Conservation (phyloP, 2,329 filamentous ascomycete genomes). For the Ampelomyces quisqualis region DNA sequence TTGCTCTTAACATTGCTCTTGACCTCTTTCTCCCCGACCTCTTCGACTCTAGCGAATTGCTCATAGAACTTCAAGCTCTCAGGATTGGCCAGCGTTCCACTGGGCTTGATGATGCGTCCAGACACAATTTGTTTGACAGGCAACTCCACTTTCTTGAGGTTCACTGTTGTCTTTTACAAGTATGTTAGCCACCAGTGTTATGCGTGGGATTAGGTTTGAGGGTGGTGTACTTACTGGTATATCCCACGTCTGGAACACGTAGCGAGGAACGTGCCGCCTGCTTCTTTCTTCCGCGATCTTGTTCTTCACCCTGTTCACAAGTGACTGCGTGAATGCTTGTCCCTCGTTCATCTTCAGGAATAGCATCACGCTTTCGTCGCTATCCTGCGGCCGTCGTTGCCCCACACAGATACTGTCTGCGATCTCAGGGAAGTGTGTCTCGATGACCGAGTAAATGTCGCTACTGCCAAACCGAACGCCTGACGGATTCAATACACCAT, state of each 20-base stretch:
- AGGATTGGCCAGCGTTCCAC: constrained; percentile 75
- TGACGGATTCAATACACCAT: constrained; percentile 77
- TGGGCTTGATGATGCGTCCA: constrained; percentile 70
- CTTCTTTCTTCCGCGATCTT: constrained; percentile 67
- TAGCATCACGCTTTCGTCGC: constrained; percentile 60
- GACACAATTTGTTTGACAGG: constrained; percentile 83
- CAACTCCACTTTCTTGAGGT: constrained; percentile 81
- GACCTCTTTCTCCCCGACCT: constrained; percentile 47
- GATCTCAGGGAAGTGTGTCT: constrained; percentile 64
- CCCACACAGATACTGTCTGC: constrained; percentile 78
- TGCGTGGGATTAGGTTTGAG: neutral
- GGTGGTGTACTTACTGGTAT: constrained; percentile 64
- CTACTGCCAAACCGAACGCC: constrained; percentile 78
- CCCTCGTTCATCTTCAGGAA: constrained; percentile 64
- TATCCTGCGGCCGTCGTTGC: constrained; percentile 64
- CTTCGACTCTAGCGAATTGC: constrained; percentile 71
- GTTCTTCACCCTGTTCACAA: constrained; percentile 62
- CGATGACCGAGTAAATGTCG: constrained; percentile 76
- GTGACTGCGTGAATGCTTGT: constrained; percentile 21
- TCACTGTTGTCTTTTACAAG: constrained; percentile 68
- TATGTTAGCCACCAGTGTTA: neutral
- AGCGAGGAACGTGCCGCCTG: constrained; percentile 74
- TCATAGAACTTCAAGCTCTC: constrained; percentile 76
- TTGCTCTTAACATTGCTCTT: constrained; percentile 22
- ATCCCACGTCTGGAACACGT: constrained; percentile 76